Base-by-base conservation (phyloP, 129 eudicot genomes). In the Erigeron canadensis region DNA sequence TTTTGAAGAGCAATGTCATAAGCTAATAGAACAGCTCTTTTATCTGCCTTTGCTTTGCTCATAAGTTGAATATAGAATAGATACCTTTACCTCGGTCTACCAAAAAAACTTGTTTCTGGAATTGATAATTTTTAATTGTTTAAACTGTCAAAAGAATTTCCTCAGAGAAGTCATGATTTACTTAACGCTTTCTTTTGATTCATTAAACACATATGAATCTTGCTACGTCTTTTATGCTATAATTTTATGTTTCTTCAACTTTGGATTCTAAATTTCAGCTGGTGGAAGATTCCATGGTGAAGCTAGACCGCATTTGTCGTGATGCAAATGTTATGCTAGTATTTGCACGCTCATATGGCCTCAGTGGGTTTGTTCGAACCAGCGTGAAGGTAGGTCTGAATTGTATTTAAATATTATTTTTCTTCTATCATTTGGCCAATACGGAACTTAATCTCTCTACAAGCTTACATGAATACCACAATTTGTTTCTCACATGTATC, bases 281-380 rank as follows among this genome's bases (percentile, higher is more conserved):
- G 55, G 89, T 86, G 70, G 99, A 94, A 86, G 88, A 82, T 74
- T 85, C 90, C 37, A 88, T 94, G 99, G 79, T 87, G 73, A 94
- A 87, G 83, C 80, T 94, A 72, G 99, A 94, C 76, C 84, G 82
- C 67, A 94, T 94, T 58, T 94, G 97, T 59, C 89, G 99, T 55
- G 93, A 79, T 43, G 91, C 89, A 75, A 86, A 86, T 84, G 91
- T 94, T 63, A 84, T 77, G 86, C 73, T 88, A 74, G 75, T 94
- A 82, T 81, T 85, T 79, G 99, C 97, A 45, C 96, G 97, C 21
- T 94, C 99, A 45, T 94, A 94, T 84, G 99, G 99, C 58, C 90
- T 94, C 28, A 86, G 87, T 73, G 99, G 99, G 62, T 80, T 94
- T 81, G 97, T 89, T 73, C 89, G 99, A 55, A 82, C 86, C 79